Evolutionary conservation across 495 filamentous ascomycete species (phyloP), one percentile per base, ranked within the genome.

Genomic region (Lepraria neglecta): DNA sequence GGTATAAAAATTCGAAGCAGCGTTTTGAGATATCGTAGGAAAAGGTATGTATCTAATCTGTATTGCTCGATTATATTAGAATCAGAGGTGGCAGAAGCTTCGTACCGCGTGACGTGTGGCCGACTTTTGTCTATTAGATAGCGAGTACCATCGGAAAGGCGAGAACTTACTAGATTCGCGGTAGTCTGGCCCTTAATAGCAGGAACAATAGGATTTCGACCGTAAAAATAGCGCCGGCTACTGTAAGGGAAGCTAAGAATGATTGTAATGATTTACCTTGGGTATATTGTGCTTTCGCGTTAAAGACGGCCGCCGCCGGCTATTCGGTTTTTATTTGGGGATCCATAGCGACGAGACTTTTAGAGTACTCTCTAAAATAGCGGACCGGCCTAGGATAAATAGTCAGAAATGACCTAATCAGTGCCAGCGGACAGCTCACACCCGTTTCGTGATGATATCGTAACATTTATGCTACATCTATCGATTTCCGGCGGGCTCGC

Each of bases 1-100:
- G 42, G 42, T 17, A 44, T 17, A 44, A 59, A 48, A 15, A 33
- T 28, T 9, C 6, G 7, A 47, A 47, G 31, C 14, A 59, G 3
- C n/a, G n/a, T 47, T 31, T 28, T 59, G 14, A 44, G n/a, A 59
- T 59, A 59, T 59, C 31, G 15, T 11, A 31, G 19, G 27, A 28
- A 59, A 14, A 59, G 12, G n/a, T 44, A 24, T 2, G 12, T 50
- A 59, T 33, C n/a, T n/a, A 47, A 46, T 27, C 30, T n/a, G 27
- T n/a, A 48, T 47, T 28, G 17, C 19, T 21, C 9, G 6, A 44
- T 44, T 44, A 44, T 44, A 9, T 44, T 17, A 17, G 10, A 4
- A 44, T 44, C 6, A 17, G 6, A 44, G 4, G 10, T 9, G 14
- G 6, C n/a, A 17, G n/a, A 6, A 44, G 3, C 6, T 4, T 17